A percentile compares a stretch with the other conserved stretches of the same genome.
Evolutionary conservation across 805 yeast species (phyloP).

Genomic region (Candida taoyuanica): DNA sequence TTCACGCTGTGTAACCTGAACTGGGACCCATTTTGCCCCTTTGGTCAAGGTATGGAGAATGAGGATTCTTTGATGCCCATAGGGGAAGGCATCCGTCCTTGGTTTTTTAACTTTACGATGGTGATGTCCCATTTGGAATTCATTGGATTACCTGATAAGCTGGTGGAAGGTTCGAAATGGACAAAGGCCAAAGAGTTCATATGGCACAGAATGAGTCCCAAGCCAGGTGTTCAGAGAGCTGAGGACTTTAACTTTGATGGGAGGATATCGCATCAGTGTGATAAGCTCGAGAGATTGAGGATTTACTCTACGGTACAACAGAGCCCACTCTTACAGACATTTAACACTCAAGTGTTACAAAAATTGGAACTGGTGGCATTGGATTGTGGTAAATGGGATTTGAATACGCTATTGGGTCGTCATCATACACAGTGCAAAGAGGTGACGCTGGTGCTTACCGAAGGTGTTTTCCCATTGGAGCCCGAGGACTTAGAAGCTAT

Average conservation of each 20-base stretch:
- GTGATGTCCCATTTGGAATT: neutral
- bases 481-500: no score
- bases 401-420: neutral
- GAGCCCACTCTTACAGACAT: neutral
- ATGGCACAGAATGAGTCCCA: constrained; percentile 2
- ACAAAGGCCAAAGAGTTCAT: neutral
- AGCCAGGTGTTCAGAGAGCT: neutral
- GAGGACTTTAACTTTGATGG: neutral
- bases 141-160: constrained; percentile 1
- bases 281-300: neutral
- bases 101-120: neutral
- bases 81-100: neutral
- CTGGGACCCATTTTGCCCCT: constrained; percentile 1
- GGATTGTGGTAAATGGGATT: constrained; percentile 1
- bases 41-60: neutral
- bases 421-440: no score
- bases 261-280: neutral
- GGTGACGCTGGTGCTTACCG: no score
- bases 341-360: neutral
- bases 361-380: neutral
- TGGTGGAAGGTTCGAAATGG: neutral
- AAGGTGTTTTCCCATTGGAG: no score
- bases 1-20: constrained; percentile 1
- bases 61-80: neutral
- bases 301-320: neutral